These are phyloP conservation scores for Ogataea philodendri DNA, from an alignment of 805 yeast species.

Conservation along the genomic window DNA sequence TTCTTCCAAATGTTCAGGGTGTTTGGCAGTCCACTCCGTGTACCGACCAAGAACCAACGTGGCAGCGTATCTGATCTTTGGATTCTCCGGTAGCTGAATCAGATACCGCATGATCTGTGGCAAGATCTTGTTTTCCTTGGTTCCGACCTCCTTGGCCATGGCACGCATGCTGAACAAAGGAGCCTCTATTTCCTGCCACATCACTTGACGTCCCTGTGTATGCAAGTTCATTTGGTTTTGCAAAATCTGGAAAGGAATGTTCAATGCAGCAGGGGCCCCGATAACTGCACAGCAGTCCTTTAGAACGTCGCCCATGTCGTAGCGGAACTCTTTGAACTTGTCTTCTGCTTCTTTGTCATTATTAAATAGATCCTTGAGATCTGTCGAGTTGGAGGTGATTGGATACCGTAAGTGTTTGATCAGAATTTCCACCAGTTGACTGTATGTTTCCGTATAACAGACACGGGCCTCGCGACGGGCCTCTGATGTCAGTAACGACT, in stretches of 20 bases:
- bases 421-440: constrained; percentile 57
- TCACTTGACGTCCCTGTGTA: constrained; percentile 35
- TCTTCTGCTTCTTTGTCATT: constrained; percentile 82
- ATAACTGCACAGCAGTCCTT: constrained; percentile 93
- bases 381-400: constrained; percentile 34
- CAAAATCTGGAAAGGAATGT: constrained; percentile 65
- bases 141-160: constrained; percentile 88
- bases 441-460: constrained; percentile 53
- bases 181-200: constrained; percentile 90
- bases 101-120: constrained; percentile 74
- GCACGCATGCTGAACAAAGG: constrained; percentile 86
- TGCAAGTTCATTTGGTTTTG: constrained; percentile 38
- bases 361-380: constrained; percentile 50
- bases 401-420: constrained; percentile 78
- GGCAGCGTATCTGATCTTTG: constrained; percentile 86
- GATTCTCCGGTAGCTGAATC: constrained; percentile 75
- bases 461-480: constrained; percentile 52
- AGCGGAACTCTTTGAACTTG: constrained; percentile 88
- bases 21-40: constrained; percentile 90
- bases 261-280: constrained; percentile 69
- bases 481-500: constrained; percentile 64
- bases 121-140: constrained; percentile 58
- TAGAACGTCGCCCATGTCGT: constrained; percentile 96
- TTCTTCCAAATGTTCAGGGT: constrained; percentile 76
- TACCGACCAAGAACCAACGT: constrained; percentile 93